Percentiles rank a stretch among this genome's conserved stretches.
These are phyloP conservation scores for Capsella rubella DNA, from an alignment of 441 rosid genomes.

Conservation along the genomic window DNA sequence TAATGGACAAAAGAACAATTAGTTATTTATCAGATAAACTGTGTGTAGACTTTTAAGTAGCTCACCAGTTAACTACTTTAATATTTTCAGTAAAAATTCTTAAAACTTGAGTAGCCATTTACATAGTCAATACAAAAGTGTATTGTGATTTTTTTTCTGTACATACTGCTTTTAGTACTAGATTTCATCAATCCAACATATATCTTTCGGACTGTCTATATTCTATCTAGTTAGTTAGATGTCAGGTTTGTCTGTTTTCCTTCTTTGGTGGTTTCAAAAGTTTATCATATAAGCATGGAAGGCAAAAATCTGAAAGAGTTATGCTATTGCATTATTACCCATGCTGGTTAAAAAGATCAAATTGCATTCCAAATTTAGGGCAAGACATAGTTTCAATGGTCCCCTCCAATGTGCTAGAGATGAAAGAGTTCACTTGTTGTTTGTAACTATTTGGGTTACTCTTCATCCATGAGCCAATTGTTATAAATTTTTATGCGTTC, in stretches of 20 bases:
- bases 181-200: neutral
- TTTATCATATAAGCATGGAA: constrained; percentile 29
- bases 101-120: neutral
- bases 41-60: neutral
- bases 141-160: no score
- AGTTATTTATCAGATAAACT: no score
- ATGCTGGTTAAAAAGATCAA: constrained; percentile 2
- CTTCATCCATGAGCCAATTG: constrained; percentile 22
- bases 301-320: constrained; percentile 19
- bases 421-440: constrained; percentile 39
- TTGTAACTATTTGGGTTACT: constrained; percentile 37
- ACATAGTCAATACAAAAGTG: neutral
- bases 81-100: neutral
- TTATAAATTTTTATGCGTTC: constrained; percentile 7
- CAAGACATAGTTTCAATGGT: constrained; percentile 36
- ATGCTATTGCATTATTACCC: constrained; percentile 34
- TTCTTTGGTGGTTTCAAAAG: constrained; percentile 19
- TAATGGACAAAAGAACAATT: neutral
- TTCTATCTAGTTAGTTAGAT: constrained; percentile 9
- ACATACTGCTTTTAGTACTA: neutral
- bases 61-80: neutral
- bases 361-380: neutral
- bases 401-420: constrained; percentile 41
- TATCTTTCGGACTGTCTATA: neutral
- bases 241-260: constrained; percentile 24